Percentiles rank a stretch among this genome's conserved stretches.
phyloP scores from a whole-genome alignment of 257 asterid species.

The Primulina eburnea region DNA sequence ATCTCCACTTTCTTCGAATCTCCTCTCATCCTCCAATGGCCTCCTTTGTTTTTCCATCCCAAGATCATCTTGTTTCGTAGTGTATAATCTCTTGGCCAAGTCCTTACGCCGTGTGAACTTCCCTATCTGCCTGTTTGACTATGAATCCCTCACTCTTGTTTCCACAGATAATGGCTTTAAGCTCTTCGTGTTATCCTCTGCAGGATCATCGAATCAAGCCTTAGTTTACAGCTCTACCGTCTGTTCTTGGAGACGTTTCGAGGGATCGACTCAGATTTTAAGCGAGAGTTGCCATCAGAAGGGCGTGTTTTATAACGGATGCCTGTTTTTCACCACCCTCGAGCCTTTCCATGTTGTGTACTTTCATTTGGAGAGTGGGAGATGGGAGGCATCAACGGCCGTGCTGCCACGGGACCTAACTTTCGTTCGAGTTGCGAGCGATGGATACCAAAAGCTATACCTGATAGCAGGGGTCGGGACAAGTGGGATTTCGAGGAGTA shows the following conservation, averaged over 20 bases:
- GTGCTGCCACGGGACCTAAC: conserved; percentile 38
- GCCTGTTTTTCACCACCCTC: conserved; percentile 45
- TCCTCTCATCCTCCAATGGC: conserved; percentile 47
- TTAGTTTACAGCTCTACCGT: conserved; percentile 40
- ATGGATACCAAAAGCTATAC: conserved; percentile 39
- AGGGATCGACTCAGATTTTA: conserved; percentile 29
- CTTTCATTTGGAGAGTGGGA: conserved; percentile 44
- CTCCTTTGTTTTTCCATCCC: conserved; percentile 53
- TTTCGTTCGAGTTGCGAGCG: conserved; percentile 51
- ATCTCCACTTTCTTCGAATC: conserved; percentile 25
- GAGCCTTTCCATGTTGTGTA: conserved; percentile 45
- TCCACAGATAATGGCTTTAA: conserved; percentile 31
- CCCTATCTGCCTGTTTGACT: conserved; percentile 42
- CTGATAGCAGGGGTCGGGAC: conserved; percentile 67
- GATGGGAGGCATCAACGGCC: conserved; percentile 37
- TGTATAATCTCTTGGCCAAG: conserved; percentile 43
- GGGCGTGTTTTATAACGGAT: conserved; percentile 42
- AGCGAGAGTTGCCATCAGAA: conserved; percentile 40
- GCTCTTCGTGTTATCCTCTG: conserved; percentile 41
- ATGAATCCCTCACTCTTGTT: conserved; percentile 46
- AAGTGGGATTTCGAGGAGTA: conserved; percentile 59
- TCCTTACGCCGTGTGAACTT: conserved; percentile 40
- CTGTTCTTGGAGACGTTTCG: conserved; percentile 37
- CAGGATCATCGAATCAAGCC: conserved; percentile 37
- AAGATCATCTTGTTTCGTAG: conserved; percentile 33